These are phyloP conservation scores for Xylaria telfairii DNA, from an alignment of 495 filamentous ascomycete genomes.

Conservation along the genomic window DNA sequence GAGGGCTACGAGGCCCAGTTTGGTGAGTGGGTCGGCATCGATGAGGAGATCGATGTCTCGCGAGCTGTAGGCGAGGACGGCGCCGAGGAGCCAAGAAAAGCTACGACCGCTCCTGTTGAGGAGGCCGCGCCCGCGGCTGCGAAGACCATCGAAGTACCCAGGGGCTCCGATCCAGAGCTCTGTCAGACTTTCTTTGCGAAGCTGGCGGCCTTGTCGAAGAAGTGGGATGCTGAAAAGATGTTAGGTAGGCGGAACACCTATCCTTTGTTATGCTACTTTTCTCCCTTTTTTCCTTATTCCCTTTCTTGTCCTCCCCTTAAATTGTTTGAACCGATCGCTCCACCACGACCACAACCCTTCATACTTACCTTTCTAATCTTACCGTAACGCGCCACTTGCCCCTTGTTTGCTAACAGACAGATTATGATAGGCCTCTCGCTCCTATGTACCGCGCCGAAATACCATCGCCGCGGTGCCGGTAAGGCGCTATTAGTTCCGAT, in stretches of 20 bases:
- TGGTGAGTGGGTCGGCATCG: slow-evolving; percentile 29
- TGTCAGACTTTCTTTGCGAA: slow-evolving; percentile 30
- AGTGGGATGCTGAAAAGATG: slow-evolving; percentile 36
- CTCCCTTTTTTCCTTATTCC: not conserved
- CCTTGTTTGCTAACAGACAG: not conserved
- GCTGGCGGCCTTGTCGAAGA: slow-evolving; percentile 27
- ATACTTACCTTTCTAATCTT: not conserved
- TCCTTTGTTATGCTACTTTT: not conserved
- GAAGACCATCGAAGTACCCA: slow-evolving; percentile 23
- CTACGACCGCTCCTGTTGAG: not conserved
- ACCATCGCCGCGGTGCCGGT: slow-evolving; percentile 43
- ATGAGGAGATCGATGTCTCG: not conserved
- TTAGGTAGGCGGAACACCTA: slow-evolving; percentile 34
- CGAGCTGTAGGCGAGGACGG: not conserved
- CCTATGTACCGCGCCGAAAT: slow-evolving; percentile 45
- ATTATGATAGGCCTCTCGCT: slow-evolving; percentile 34
- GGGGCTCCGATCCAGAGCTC: slow-evolving; percentile 27
- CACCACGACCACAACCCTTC: not conserved
- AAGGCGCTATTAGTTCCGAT: slow-evolving; percentile 38
- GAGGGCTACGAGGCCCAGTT: slow-evolving; percentile 31
- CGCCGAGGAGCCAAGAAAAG: not conserved
- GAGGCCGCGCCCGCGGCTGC: slow-evolving; percentile 8
- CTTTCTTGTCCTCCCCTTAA: not conserved
- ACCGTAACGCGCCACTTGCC: not conserved
- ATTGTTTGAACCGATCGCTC: not conserved